Conservation (phyloP, 2,329 filamentous ascomycete species). For the Cladosporium cucumerinum region DNA sequence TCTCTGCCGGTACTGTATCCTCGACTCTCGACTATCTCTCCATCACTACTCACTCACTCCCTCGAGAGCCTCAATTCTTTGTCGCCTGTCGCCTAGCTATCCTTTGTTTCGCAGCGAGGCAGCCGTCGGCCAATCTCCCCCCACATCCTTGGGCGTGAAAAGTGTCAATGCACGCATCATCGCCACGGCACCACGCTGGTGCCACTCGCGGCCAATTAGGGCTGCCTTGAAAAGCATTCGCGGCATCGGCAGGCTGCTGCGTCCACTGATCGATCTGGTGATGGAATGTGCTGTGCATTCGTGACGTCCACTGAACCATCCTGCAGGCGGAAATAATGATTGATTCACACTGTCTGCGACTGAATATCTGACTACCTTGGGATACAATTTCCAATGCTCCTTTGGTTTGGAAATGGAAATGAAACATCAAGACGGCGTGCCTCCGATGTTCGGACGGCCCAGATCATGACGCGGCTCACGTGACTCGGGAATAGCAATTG, state of each 20-base stretch:
- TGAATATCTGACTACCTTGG: too few species aligned
- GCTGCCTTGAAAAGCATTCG: neutral
- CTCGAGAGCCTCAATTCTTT: neutral
- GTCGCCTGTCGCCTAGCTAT: neutral
- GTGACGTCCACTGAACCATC: neutral
- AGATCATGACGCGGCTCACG: neutral
- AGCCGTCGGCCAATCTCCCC: neutral
- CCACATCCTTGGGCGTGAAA: neutral
- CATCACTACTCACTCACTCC: neutral
- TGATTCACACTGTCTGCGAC: too few species aligned
- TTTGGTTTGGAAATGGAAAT: too few species aligned
- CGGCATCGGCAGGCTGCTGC: neutral
- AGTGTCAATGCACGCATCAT: conserved; percentile 3
- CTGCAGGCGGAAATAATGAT: too few species aligned
- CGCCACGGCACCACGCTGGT: neutral
- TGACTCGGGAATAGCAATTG: neutral
- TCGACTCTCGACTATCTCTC: neutral
- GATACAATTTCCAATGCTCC: too few species aligned
- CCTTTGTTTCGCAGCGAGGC: neutral
- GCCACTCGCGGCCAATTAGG: neutral
- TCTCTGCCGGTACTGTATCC: neutral
- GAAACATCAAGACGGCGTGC: neutral
- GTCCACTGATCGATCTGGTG: neutral
- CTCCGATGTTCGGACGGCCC: neutral
- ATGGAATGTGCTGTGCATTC: neutral